Percentiles rank a stretch among this genome's conserved stretches.
Evolutionary conservation across 176 grass and related monocot species (phyloP).

Genomic region (Chloris gayana): DNA sequence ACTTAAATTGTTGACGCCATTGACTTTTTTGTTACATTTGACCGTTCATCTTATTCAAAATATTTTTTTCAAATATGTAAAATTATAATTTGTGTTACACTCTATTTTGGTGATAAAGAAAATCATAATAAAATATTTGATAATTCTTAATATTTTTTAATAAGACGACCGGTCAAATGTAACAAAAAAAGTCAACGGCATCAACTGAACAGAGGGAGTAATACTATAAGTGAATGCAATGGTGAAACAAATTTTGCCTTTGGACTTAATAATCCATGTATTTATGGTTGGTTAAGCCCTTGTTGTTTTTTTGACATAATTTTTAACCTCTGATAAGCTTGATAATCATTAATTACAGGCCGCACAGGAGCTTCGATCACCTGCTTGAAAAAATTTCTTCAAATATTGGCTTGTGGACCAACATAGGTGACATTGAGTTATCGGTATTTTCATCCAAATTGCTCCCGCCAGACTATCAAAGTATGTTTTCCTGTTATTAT

Average conservation of each 20-base stretch:
- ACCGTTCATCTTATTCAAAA: too few relatives aligned
- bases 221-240: not conserved
- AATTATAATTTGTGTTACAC: too few relatives aligned
- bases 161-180: too few relatives aligned
- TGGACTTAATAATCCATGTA: not conserved
- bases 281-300: constrained; percentile 6
- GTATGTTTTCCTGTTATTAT: constrained; percentile 48
- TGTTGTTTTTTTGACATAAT: not conserved
- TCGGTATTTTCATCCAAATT: constrained; percentile 70
- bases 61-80: too few relatives aligned
- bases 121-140: too few relatives aligned
- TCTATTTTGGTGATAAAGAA: too few relatives aligned
- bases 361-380: constrained; percentile 44
- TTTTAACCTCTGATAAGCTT: not conserved
- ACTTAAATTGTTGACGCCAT: too few relatives aligned
- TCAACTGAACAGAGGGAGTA: too few relatives aligned
- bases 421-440: constrained; percentile 46
- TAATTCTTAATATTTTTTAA: too few relatives aligned
- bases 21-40: too few relatives aligned
- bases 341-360: constrained; percentile 42
- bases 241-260: not conserved
- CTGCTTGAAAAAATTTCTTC: constrained; percentile 58
- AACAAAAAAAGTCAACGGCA: too few relatives aligned
- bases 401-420: constrained; percentile 51
- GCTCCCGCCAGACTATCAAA: constrained; percentile 56